Evolutionary conservation across 2,329 filamentous ascomycete species (phyloP), one percentile per base, ranked within the genome.

Genomic region (Septoria linicola): DNA sequence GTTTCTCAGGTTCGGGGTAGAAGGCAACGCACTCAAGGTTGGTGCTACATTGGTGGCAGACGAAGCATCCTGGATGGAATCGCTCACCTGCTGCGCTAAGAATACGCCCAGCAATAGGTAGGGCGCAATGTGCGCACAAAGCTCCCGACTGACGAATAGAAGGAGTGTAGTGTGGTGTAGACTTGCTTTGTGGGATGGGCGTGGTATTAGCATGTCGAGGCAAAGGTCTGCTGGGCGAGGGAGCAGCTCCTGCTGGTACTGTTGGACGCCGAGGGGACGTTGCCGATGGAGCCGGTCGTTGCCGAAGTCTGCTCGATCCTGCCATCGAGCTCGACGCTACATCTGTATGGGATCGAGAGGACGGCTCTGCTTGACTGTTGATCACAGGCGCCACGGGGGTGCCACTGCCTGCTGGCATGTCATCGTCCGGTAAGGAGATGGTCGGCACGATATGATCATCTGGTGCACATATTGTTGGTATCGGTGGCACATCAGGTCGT

Each of bases 21-120:
- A 99, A 97, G 62, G 95, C 93, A 51, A 99, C 88, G 49, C 90
- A 92, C 73, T 99, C 93, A 14, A 99, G 85, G 16, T 84, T 80
- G 8, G 91, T 95, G 23, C 85, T 84, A 69, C 93, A 99, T 54
- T 88, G 80, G 68, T 89, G 87, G 74, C 93, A 99, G 36, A 82
- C 80, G 74, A 99, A 97, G 71, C 93, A 99, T 59, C 90, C 83
- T 0, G 93, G 91, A 63, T 99, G 93, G 69, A 97, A 97, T 16
- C 91, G 87, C 32, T 80, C 78, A 20, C 89, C 89, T 1, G 84
- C 84, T 5, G 96, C 83, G 3, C 87, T 88, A 17, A 97, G 87
- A 59, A 96, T 92, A 51, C 92, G 88, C 2, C 93, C 93, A 51
- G 93, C 84, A 60, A 99, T 97, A 0, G 89, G 84, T 16, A 87